Base-by-base conservation (phyloP, 495 filamentous ascomycete genomes). In the Aspergillus funiculosus region DNA sequence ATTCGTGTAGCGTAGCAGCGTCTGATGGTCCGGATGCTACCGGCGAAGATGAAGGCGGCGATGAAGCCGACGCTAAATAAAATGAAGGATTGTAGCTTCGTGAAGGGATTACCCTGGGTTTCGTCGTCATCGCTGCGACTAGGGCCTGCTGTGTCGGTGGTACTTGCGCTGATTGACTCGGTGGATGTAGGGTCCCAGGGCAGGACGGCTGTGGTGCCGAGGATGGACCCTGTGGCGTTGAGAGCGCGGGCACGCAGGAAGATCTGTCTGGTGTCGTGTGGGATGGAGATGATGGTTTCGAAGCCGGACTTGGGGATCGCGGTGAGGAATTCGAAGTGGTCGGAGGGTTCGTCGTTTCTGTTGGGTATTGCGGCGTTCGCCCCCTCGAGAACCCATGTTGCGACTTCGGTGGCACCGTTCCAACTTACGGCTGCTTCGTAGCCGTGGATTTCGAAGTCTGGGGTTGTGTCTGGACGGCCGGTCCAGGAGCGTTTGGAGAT, bases 371-470 rank as follows among this genome's bases (percentile, higher is more conserved):
- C 21, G 26, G 32, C 14, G 15, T 21, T 13, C 1, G 45, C 15
- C 8, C 63, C 66, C 19, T 68, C 51, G 3, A 72, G 46, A 0
- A 58, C 58, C 67, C 67, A 72, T 0, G 47, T 60, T 0, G 17
- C 46, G 18, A 69, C 67, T 19, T 69, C 62, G 0, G 69, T 72
- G 2, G 67, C 69, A 10, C 69, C 69, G 43, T 71, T 71, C 69
- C 67, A 72, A 39, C 64, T 71, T 1, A 67, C 59, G 10, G 54
- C 41, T 6, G 52, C 57, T 6, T 54, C 39, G 22, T 51, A 56
- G 1, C 44, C 55, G 6, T 50, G 51, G 0, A 71, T 46, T 0
- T 61, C 57, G 9, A 69, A 53, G 39, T 54, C 50, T 0, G 68
- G 68, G 7, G 28, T 37, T 1, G 58, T 61, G 0, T 26, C 29